Evolutionary conservation across 2,329 filamentous ascomycete species (phyloP).

Genomic region (Penicillium sclerotiorum): DNA sequence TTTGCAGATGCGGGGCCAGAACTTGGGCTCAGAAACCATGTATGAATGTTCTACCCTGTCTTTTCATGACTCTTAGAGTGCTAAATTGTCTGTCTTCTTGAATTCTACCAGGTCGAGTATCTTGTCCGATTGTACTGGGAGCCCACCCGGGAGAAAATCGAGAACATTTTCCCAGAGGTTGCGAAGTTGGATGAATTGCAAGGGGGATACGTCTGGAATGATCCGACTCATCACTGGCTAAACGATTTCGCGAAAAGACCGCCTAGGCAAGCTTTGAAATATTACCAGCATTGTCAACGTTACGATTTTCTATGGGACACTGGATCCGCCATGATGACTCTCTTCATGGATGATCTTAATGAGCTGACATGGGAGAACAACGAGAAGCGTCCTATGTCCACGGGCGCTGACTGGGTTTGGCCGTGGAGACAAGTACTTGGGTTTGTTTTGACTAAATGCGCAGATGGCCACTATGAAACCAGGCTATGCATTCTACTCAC

Average conservation of each 20-base stretch:
- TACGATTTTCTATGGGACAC: background rate
- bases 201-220: background rate
- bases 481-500: background rate
- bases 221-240: background rate
- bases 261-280: background rate
- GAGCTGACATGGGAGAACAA: too few relatives aligned
- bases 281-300: background rate
- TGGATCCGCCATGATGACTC: background rate
- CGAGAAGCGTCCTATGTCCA: too few relatives aligned
- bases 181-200: too few relatives aligned
- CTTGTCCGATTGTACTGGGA: background rate
- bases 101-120: background rate
- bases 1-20: background rate
- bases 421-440: background rate
- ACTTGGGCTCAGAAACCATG: background rate
- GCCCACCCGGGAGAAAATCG: too few relatives aligned
- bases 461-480: background rate
- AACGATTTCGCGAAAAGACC: background rate
- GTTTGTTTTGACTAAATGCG: background rate
- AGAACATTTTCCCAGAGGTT: background rate
- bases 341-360: background rate
- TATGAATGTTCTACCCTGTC: background rate
- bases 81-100: background rate
- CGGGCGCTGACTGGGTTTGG: background rate
- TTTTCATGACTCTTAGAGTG: too few relatives aligned